Evolutionary conservation across 116 monocot genomes (phyloP), one percentile per base, ranked within the genome.

Genomic region (Dioscorea cayenensis): DNA sequence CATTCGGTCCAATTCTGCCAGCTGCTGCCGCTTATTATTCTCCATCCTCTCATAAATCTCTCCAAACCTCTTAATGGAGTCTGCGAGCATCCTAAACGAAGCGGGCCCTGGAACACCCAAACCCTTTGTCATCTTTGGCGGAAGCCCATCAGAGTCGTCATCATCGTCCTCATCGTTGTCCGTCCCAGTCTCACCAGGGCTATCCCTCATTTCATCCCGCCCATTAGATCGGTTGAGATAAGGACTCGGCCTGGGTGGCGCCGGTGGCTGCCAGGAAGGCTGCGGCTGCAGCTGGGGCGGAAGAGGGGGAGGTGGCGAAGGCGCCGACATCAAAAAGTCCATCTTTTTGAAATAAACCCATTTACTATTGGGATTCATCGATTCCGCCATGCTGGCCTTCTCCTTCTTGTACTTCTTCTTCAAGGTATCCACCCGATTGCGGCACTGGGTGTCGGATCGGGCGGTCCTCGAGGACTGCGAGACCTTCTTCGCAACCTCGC

Each of bases 381-480:
- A 55, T n/a, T 72, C 85, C 1, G 59, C 66, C 73, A 86, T 23
- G 71, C 79, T 81, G 28, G 72, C 78, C 71, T 90, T 97, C 83
- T 97, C 93, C 78, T 97, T 97, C 84, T 86, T 92, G 69, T 88
- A 97, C 83, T 88, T 93, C 81, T 88, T 97, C 78, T 93, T 93
- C 60, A 97, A 69, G 19, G 92, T 86, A 36, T 90, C 97, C 16
- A 97, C 62, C 16, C 97, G 82, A 65, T 92, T 97, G 21, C 93
- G 76, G 70, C 94, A 97, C 73, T 97, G 93, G 12, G 78, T 32
- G 7, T 93, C 97, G 1, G 90, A 84, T 14, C 85, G 77, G n/a
- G 48, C 38, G 7, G 37, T 80, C 68, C 70, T 82, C 6, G 88
- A 90, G 18, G 72, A 52, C 51, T 75, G 81, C 13, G 74, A 83